Conservation (phyloP, 306 rosid species). For the Medicago truncatula region MtrunA17r5.0-ANR NC_053044.1:45672001-45672500, state of each 20-base stretch:
- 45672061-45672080: conserved; percentile 48
- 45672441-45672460: conserved; percentile 47
- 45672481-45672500: conserved; percentile 34
- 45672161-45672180: conserved; percentile 44
- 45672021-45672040: not conserved
- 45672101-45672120: conserved; percentile 43
- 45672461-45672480: conserved; percentile 41
- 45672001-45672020: conserved; percentile 52
- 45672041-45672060: conserved; percentile 37
- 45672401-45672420: conserved; percentile 32
- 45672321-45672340: conserved; percentile 33
- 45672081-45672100: conserved; percentile 38
- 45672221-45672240: conserved; percentile 46
- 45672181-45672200: conserved; percentile 41
- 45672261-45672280: conserved; percentile 37
- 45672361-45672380: conserved; percentile 42
- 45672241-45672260: conserved; percentile 21
- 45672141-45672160: conserved; percentile 43
- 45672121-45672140: conserved; percentile 38
- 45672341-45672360: conserved; percentile 28
- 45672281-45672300: conserved; percentile 44
- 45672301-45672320: conserved; percentile 42
- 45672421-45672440: conserved; percentile 53
- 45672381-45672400: conserved; percentile 41
- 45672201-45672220: conserved; percentile 47